A percentile compares a stretch with the other conserved stretches of the same genome.
Evolutionary conservation across 768 basidiomycete species (phyloP).

Genomic region (Mrakia hoshinonis): DNA sequence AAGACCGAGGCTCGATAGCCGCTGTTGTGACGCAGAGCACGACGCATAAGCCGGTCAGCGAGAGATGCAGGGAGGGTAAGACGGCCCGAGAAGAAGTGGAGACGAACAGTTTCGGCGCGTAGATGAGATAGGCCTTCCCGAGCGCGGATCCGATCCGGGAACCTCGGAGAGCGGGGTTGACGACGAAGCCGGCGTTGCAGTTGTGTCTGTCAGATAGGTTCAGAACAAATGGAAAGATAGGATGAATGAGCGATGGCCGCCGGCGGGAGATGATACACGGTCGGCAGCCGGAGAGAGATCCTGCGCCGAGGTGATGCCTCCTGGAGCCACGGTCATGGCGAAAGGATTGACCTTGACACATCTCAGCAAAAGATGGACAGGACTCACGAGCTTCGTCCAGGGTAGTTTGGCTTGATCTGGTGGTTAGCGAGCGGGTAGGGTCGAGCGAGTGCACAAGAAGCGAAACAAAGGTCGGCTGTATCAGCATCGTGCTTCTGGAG

Average conservation of each 20-base stretch:
- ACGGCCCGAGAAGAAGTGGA: constrained; percentile 30
- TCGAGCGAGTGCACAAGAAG: no score
- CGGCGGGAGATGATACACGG: no score
- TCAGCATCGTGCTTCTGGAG: no score
- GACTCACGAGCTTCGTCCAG: constrained; percentile 76
- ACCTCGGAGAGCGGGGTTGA: constrained; percentile 56
- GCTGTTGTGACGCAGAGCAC: not conserved
- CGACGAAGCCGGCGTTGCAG: constrained; percentile 84
- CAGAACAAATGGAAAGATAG: not conserved
- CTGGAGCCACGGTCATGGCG: no score
- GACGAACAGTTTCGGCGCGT: constrained; percentile 69
- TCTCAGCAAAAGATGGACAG: constrained; percentile 3
- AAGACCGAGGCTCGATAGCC: constrained; percentile 52
- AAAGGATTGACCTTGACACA: no score
- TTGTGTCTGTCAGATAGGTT: constrained; percentile 47
- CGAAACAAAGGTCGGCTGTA: no score
- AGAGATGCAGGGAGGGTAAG: not conserved
- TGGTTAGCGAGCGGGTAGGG: no score
- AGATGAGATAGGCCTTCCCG: constrained; percentile 68
- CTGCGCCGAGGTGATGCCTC: no score
- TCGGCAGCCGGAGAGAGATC: no score
- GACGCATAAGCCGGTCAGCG: not conserved
- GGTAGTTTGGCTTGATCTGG: constrained; percentile 55
- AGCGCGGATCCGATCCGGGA: constrained; percentile 61
- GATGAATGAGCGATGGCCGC: not conserved